phyloP scores from a whole-genome alignment of 768 basidiomycete species.

The Infundibulicybe gibba region DNA sequence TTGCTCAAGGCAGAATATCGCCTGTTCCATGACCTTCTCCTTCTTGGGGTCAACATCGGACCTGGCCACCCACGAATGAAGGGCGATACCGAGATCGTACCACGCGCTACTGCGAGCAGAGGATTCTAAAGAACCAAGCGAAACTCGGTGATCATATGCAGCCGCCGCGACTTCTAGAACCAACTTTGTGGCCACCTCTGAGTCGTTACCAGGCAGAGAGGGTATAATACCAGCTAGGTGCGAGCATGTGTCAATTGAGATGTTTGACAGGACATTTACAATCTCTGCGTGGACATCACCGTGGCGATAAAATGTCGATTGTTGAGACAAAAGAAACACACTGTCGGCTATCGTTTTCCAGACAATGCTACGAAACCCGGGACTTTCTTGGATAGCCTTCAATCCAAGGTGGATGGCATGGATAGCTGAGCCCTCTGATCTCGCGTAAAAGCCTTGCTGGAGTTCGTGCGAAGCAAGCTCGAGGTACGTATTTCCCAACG shows the following conservation, averaged over 20 bases:
- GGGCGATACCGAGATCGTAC: slow-evolving; percentile 69
- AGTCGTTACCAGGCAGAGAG: slow-evolving; percentile 13
- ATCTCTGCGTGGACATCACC: slow-evolving; percentile 29
- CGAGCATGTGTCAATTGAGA: slow-evolving; percentile 35
- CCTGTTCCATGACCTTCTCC: slow-evolving; percentile 33
- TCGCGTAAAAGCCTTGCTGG: slow-evolving; percentile 62
- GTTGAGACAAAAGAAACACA: slow-evolving; percentile 58
- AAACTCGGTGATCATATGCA: slow-evolving; percentile 59
- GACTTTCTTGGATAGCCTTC: slow-evolving; percentile 40
- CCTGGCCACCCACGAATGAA: slow-evolving; percentile 45
- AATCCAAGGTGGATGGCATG: slow-evolving; percentile 53
- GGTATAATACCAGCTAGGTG: slow-evolving; percentile 39
- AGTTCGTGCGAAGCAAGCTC: slow-evolving; percentile 66
- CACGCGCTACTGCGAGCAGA: slow-evolving; percentile 52
- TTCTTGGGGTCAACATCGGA: slow-evolving; percentile 23
- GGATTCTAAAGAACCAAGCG: slow-evolving; percentile 52
- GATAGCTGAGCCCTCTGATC: slow-evolving; percentile 74
- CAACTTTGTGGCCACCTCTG: slow-evolving; percentile 24
- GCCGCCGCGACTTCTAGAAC: slow-evolving; percentile 50
- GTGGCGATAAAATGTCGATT: slow-evolving; percentile 46
- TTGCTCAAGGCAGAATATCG: slow-evolving; percentile 54
- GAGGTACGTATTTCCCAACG: slow-evolving; percentile 70
- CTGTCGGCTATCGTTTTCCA: slow-evolving; percentile 89
- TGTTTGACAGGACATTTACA: slow-evolving; percentile 27
- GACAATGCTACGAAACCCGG: slow-evolving; percentile 64